Percentiles rank a stretch among this genome's conserved stretches.
Evolutionary conservation across 1,139 yeast species (phyloP).

Genomic region (Hansenula lynferdii): DNA sequence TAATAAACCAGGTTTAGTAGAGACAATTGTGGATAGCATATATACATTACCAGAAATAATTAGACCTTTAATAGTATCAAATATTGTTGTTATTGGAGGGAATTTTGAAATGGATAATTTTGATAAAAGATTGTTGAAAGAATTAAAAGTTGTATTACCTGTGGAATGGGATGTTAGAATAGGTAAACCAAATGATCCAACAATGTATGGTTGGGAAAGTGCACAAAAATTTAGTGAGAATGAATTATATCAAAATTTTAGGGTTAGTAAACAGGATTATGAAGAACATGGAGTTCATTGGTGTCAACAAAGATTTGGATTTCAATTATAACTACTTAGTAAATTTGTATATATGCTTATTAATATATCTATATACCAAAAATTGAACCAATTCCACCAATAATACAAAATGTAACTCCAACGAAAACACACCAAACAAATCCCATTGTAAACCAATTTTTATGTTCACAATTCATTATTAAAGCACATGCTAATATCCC

Average conservation of each 20-base stretch:
- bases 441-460: conserved; percentile 10
- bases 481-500: conserved; percentile 16
- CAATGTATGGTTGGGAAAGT: conserved; percentile 50
- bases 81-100: conserved; percentile 82
- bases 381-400: conserved; percentile 14
- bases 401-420: conserved; percentile 13
- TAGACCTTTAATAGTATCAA: conserved; percentile 74
- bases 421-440: conserved; percentile 17
- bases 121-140: conserved; percentile 51
- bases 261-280: conserved; percentile 73
- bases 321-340: conserved; percentile 29
- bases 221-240: conserved; percentile 49
- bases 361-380: conserved; percentile 12
- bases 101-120: conserved; percentile 69
- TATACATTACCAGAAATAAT: conserved; percentile 68
- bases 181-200: conserved; percentile 37
- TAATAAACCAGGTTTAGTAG: conserved; percentile 66
- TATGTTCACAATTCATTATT: conserved; percentile 14
- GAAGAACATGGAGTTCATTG: conserved; percentile 82
- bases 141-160: conserved; percentile 62
- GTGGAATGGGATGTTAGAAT: conserved; percentile 61
- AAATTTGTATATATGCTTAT: not conserved
- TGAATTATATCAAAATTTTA: conserved; percentile 44
- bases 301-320: conserved; percentile 74
- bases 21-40: conserved; percentile 68